Conservation (phyloP, 495 filamentous ascomycete genomes). For the Aspergillus asperescens region DNA sequence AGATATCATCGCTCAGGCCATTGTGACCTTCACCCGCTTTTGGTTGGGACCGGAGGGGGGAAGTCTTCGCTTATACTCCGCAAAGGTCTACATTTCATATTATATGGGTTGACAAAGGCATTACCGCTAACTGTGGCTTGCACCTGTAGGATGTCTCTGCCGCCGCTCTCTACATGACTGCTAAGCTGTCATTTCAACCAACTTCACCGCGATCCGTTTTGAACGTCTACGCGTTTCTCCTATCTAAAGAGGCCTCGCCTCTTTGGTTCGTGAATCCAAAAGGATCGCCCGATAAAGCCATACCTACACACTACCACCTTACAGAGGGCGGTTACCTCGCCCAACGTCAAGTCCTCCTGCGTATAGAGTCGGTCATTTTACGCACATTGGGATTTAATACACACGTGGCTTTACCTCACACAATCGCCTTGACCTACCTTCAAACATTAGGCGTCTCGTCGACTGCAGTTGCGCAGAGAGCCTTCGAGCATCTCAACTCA, state of each 20-base stretch:
- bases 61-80: constrained; percentile 52
- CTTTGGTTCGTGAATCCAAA: constrained; percentile 47
- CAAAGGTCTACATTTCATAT: constrained; percentile 39
- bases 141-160: constrained; percentile 67
- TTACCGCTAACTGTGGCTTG: background rate
- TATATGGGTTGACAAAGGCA: background rate
- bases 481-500: constrained; percentile 74
- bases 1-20: constrained; percentile 81
- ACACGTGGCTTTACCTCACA: constrained; percentile 77
- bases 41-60: constrained; percentile 67
- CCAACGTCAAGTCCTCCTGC: constrained; percentile 56
- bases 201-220: constrained; percentile 71
- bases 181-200: constrained; percentile 77
- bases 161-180: constrained; percentile 71
- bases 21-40: constrained; percentile 83
- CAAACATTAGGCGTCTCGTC: constrained; percentile 68
- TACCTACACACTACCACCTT: constrained; percentile 62
- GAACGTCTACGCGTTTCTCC: constrained; percentile 79
- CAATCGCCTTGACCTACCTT: constrained; percentile 86
- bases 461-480: constrained; percentile 51
- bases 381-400: constrained; percentile 73
- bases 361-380: constrained; percentile 68
- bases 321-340: constrained; percentile 65
- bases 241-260: constrained; percentile 56
- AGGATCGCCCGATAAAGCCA: constrained; percentile 29